A percentile compares a stretch with the other conserved stretches of the same genome.
phyloP scores from a whole-genome alignment of 1,284 basidiomycete genomes.

The Cryptococcus sp. region DNA sequence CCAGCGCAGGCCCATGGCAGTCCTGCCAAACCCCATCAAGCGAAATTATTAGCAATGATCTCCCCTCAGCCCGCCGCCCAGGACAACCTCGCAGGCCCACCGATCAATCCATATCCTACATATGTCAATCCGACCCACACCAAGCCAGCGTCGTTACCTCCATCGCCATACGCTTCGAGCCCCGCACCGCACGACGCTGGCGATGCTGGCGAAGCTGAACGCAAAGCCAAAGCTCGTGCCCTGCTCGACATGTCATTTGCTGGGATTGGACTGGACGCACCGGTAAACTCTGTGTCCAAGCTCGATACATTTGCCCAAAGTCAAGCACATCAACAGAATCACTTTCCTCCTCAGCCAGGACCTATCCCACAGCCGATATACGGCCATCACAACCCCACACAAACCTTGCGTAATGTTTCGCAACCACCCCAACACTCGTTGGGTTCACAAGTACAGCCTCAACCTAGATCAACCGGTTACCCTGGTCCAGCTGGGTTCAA shows the following conservation, averaged over 20 bases:
- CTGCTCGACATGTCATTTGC: conserved; percentile 38
- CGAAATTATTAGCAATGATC: conserved; percentile 30
- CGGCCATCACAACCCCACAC: not conserved
- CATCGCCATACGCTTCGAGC: conserved; percentile 25
- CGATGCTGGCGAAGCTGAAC: conserved; percentile 18
- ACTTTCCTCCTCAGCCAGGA: not conserved
- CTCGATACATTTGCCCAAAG: not conserved
- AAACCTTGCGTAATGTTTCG: not conserved
- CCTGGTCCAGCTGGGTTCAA: not conserved
- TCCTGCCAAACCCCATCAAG: conserved; percentile 29
- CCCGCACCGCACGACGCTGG: conserved; percentile 6
- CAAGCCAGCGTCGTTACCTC: conserved; percentile 27
- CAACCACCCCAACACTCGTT: no score
- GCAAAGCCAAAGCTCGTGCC: conserved; percentile 29
- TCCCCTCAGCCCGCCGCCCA: conserved; percentile 14
- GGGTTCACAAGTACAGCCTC: no score
- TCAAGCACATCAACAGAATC: not conserved
- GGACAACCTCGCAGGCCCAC: not conserved
- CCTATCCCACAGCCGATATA: not conserved
- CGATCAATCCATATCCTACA: not conserved
- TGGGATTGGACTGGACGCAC: conserved; percentile 27
- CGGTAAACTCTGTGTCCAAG: not conserved
- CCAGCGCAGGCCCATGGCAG: not conserved
- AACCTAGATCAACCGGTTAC: not conserved
- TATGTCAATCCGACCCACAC: not conserved